phyloP scores from a whole-genome alignment of 768 basidiomycete genomes.

The Boletus speciosus region DNA sequence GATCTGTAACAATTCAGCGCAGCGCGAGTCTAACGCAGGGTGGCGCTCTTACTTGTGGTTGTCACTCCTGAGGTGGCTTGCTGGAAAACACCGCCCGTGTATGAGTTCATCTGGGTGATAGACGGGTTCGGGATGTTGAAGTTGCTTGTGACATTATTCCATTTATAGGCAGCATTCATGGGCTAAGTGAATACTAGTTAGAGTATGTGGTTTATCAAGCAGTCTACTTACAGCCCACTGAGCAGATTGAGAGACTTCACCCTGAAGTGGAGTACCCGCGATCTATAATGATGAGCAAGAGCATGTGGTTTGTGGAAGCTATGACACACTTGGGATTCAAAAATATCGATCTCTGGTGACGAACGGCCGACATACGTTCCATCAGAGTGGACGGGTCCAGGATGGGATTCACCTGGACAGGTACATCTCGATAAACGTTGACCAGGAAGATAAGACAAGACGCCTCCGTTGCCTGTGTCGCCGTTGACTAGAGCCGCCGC shows the following conservation, averaged over 20 bases:
- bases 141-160: conserved; percentile 63
- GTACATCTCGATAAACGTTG: conserved; percentile 88
- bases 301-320: neutral
- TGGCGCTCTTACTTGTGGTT: conserved; percentile 45
- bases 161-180: conserved; percentile 69
- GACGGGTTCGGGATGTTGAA: conserved; percentile 51
- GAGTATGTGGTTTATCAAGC: neutral
- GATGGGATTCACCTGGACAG: conserved; percentile 80
- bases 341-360: conserved; percentile 88
- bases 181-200: conserved; percentile 46
- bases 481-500: conserved; percentile 57
- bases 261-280: conserved; percentile 35
- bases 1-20: conserved; percentile 41
- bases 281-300: conserved; percentile 29
- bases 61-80: conserved; percentile 77
- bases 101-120: conserved; percentile 57
- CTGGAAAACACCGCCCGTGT: conserved; percentile 75
- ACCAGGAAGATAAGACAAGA: conserved; percentile 81
- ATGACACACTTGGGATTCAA: conserved; percentile 69
- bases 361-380: conserved; percentile 78
- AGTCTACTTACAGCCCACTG: conserved; percentile 67
- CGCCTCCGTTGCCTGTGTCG: conserved; percentile 47
- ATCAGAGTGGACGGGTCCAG: conserved; percentile 75
- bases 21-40: neutral
- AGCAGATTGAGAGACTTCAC: conserved; percentile 78